A percentile compares a stretch with the other conserved stretches of the same genome.
Conservation (phyloP, 2,329 filamentous ascomycete genomes). For the Knufia fluminis region DNA sequence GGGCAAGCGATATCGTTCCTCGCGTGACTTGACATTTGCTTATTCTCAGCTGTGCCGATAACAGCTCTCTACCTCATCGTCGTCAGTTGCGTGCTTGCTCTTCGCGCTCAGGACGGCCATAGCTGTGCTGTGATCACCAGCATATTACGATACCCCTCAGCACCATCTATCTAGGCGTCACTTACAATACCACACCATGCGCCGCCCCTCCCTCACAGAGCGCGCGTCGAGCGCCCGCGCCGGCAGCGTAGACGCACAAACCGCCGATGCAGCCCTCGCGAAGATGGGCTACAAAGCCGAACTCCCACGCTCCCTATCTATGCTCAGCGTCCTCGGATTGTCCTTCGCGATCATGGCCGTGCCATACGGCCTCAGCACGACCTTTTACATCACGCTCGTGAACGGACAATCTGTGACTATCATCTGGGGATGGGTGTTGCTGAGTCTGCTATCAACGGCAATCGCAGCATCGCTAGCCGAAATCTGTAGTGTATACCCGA, state of each 20-base stretch:
- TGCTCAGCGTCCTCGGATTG: conserved; percentile 60
- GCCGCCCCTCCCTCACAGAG: not conserved
- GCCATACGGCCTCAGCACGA: conserved; percentile 59
- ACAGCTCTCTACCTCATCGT: too few species aligned
- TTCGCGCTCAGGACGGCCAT: too few species aligned
- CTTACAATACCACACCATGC: not conserved
- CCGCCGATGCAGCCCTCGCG: conserved; percentile 52
- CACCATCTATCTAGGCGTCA: too few species aligned
- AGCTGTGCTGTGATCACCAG: too few species aligned
- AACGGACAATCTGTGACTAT: conserved; percentile 62
- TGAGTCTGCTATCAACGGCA: conserved; percentile 53
- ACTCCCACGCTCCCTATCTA: conserved; percentile 56
- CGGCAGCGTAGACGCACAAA: conserved; percentile 7
- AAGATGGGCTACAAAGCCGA: conserved; percentile 61
- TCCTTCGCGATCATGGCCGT: conserved; percentile 68
- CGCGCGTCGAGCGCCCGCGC: not conserved
- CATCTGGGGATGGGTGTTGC: conserved; percentile 60
- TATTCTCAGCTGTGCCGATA: too few species aligned
- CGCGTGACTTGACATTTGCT: too few species aligned
- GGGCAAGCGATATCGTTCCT: too few species aligned
- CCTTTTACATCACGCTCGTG: conserved; percentile 57
- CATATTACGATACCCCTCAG: too few species aligned
- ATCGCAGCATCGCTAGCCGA: conserved; percentile 60
- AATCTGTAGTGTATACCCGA: conserved; percentile 61
- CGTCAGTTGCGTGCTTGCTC: too few species aligned